Evolutionary conservation across 257 asterid genomes (phyloP).

Genomic region (Jasminum sambac): DNA sequence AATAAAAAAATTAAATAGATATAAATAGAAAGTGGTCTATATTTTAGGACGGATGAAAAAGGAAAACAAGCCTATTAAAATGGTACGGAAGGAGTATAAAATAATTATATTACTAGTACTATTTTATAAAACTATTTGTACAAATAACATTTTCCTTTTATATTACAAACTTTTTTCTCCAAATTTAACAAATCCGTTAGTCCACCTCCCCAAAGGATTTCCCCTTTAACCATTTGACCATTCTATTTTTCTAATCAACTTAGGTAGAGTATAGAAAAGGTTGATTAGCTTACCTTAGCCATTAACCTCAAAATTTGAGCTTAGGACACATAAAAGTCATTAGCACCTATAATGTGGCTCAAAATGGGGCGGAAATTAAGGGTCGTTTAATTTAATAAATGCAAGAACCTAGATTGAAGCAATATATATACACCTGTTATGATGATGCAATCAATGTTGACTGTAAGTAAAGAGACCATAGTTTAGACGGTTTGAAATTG

Average conservation of each 20-base stretch:
- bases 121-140: too few species aligned
- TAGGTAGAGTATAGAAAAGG: not conserved
- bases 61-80: too few species aligned
- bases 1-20: too few species aligned
- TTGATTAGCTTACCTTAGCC: not conserved
- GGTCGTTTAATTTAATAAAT: slow-evolving; percentile 34
- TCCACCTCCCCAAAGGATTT: not conserved
- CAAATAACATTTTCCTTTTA: too few species aligned
- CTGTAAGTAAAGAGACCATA: not conserved
- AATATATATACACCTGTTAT: slow-evolving; percentile 23
- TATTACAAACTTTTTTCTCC: too few species aligned
- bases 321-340: slow-evolving; percentile 15
- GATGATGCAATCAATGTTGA: slow-evolving; percentile 12
- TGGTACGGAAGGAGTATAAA: too few species aligned
- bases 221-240: not conserved
- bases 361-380: slow-evolving; percentile 49
- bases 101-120: too few species aligned
- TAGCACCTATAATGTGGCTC: slow-evolving; percentile 33
- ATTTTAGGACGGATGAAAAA: too few species aligned
- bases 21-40: too few species aligned
- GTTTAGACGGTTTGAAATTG: not conserved
- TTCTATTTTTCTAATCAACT: not conserved
- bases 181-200: not conserved
- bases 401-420: slow-evolving; percentile 23
- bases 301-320: slow-evolving; percentile 31